These are phyloP conservation scores for Trametes sp. DNA, from an alignment of 1,284 basidiomycete genomes.

Conservation along the genomic window DNA sequence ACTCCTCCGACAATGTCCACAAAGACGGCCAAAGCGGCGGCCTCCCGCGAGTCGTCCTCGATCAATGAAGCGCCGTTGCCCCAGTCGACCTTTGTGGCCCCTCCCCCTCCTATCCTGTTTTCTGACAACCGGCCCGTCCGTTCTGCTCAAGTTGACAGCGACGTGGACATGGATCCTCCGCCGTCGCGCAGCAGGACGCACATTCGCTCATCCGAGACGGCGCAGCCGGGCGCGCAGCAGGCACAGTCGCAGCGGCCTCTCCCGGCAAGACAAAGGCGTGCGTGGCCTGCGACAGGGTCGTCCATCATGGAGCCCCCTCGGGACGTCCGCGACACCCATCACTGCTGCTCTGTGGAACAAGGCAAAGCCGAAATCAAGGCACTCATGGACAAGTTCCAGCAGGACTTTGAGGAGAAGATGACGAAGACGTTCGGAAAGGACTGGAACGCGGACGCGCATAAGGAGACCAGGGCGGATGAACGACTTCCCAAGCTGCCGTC, in stretches of 20 bases:
- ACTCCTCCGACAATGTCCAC: not conserved
- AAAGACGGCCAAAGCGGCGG: not conserved
- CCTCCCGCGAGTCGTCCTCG: not conserved
- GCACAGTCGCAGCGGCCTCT: slow-evolving; percentile 12
- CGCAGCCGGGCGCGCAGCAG: slow-evolving; percentile 18
- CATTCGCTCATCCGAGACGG: slow-evolving; percentile 19
- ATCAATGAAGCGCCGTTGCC: not conserved
- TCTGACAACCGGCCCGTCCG: slow-evolving; percentile 8
- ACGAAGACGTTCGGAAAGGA: slow-evolving; percentile 53
- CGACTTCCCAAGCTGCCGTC: slow-evolving; percentile 20
- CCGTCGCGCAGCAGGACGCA: slow-evolving; percentile 6
- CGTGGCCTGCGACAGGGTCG: not conserved
- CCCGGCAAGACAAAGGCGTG: not conserved
- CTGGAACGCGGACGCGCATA: slow-evolving; percentile 14
- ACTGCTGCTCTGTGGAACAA: slow-evolving; percentile 61
- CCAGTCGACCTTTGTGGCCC: slow-evolving; percentile 20
- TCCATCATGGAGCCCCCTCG: not conserved
- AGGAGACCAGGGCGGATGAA: not conserved
- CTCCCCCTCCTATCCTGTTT: slow-evolving; percentile 34
- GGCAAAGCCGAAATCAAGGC: slow-evolving; percentile 53
- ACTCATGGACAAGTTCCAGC: slow-evolving; percentile 66
- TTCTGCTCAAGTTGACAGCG: not conserved
- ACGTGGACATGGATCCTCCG: slow-evolving; percentile 24
- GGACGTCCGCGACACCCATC: slow-evolving; percentile 1
- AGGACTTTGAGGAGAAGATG: slow-evolving; percentile 61